phyloP scores from a whole-genome alignment of 1,284 basidiomycete species.

The Cystobasidiaceae sp. region DNA sequence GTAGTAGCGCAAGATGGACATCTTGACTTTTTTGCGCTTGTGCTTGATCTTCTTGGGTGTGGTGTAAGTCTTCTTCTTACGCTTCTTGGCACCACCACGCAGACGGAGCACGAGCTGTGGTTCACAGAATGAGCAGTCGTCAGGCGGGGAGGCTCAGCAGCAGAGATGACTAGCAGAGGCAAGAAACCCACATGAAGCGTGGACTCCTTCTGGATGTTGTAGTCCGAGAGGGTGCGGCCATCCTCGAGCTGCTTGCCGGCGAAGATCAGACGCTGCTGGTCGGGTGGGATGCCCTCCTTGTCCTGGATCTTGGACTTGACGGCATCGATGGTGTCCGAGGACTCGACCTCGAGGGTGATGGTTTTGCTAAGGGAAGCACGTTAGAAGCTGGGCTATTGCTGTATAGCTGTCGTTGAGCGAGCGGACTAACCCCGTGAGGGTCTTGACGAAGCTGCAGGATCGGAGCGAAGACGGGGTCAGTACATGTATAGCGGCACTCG shows the following conservation, averaged over 20 bases:
- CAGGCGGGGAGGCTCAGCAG: neutral
- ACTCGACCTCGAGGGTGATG: conserved; percentile 55
- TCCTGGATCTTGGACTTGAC: conserved; percentile 53
- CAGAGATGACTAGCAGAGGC: conserved; percentile 36
- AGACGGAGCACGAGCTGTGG: conserved; percentile 54
- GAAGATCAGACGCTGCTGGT: conserved; percentile 97
- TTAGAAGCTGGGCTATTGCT: conserved; percentile 46
- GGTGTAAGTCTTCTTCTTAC: conserved; percentile 94
- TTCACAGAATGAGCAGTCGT: neutral
- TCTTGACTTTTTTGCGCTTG: conserved; percentile 99
- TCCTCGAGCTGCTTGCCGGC: conserved; percentile 87
- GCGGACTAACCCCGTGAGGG: conserved; percentile 29
- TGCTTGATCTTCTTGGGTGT: conserved; percentile 99
- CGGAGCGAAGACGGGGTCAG: conserved; percentile 30
- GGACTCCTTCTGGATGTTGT: conserved; percentile 49
- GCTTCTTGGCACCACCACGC: conserved; percentile 97
- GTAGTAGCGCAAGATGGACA: conserved; percentile 98
- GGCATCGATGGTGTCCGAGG: conserved; percentile 57
- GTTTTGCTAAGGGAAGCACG: conserved; percentile 50
- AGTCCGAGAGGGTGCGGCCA: conserved; percentile 50
- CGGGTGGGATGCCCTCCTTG: conserved; percentile 71
- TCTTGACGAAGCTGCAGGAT: conserved; percentile 44
- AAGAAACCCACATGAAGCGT: conserved; percentile 41
- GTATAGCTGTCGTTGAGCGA: conserved; percentile 45
- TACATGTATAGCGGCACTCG: neutral